Base-by-base conservation (phyloP, 768 basidiomycete species). In the Lactarius pseudohatsudake region DNA sequence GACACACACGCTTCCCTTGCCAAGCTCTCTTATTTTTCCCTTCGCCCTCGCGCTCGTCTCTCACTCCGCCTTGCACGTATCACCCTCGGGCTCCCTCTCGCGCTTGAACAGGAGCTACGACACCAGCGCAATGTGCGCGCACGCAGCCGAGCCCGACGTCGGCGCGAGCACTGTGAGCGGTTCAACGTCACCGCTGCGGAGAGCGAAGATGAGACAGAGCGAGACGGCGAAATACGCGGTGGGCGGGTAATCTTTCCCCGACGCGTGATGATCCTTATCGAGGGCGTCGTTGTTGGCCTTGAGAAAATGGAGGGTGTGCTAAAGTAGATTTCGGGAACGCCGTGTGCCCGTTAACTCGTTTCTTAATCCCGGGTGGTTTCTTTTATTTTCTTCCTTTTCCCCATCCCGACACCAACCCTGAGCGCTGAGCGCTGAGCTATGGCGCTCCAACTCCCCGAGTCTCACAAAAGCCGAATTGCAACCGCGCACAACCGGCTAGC, bases 1-100 rank as follows among this genome's bases (percentile, higher is more conserved):
- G 92, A 94, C 72, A 82, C 93, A 26, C 92, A 93, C 72, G 85
- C 86, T 69, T 84, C 85, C 7, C 88, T 95, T 66, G 85, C 88
- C 30, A 82, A 86, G 59, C 82, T 94, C 30, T 85, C 89, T 15
- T 94, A 91, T 73, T 83, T 93, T 69, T 90, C 93, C 75, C 77
- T 94, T 65, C 79, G 87, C 57, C 87, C 88, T 16, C 87, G 93
- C 16, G 86, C 87, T 2, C 85, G 91, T 11, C 79, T 94, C 41
- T 88, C 89, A 9, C 85, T 94, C 47, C 87, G 89, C 70, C 82
- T 95, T 53, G 87, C 88, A 3, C 85, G 92, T 22, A 87, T 92
- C 71, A 88, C 90, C 4, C 82, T 94, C 63, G 84, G 81, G 57
- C 81, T 93, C 10, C 91, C 91, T 2, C 82, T 91, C 65, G 86